phyloP scores from a whole-genome alignment of 2,329 filamentous ascomycete species.

The Ceratocystis variospora region DNA sequence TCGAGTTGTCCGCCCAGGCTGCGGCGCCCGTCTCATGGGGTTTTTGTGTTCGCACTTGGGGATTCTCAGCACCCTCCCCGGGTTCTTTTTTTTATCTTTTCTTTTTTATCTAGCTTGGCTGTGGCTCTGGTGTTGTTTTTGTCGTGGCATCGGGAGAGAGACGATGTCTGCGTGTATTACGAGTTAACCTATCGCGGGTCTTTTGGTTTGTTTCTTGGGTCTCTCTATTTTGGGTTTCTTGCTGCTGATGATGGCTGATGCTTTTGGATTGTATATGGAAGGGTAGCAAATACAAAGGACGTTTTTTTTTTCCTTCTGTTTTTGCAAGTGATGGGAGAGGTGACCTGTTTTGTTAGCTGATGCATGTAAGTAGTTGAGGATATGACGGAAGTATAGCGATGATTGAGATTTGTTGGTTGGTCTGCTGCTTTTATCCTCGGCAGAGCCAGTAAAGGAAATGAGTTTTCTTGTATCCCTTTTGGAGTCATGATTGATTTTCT shows the following conservation, averaged over 20 bases:
- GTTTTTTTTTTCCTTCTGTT: not conserved
- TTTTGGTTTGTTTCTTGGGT: constrained; percentile 3
- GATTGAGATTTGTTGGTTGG: not conserved
- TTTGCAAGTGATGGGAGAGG: not conserved
- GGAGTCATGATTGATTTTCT: not conserved
- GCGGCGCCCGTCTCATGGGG: not conserved
- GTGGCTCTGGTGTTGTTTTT: not conserved
- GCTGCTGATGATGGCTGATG: not conserved
- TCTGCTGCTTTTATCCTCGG: not conserved
- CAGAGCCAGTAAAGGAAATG: too few species aligned
- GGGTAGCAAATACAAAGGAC: not conserved
- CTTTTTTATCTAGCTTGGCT: not conserved
- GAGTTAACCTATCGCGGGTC: too few species aligned
- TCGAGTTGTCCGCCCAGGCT: not conserved
- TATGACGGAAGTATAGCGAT: not conserved
- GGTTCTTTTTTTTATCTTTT: not conserved
- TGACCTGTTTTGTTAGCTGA: not conserved
- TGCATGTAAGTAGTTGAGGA: not conserved
- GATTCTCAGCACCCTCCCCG: not conserved
- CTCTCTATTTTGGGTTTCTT: not conserved
- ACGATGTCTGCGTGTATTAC: not conserved
- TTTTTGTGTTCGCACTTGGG: not conserved
- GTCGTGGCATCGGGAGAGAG: not conserved
- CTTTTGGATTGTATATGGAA: not conserved
- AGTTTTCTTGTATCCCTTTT: not conserved